These are phyloP conservation scores for Colletotrichum costaricense DNA, from an alignment of 2,329 filamentous ascomycete genomes.

Conservation along the genomic window DNA sequence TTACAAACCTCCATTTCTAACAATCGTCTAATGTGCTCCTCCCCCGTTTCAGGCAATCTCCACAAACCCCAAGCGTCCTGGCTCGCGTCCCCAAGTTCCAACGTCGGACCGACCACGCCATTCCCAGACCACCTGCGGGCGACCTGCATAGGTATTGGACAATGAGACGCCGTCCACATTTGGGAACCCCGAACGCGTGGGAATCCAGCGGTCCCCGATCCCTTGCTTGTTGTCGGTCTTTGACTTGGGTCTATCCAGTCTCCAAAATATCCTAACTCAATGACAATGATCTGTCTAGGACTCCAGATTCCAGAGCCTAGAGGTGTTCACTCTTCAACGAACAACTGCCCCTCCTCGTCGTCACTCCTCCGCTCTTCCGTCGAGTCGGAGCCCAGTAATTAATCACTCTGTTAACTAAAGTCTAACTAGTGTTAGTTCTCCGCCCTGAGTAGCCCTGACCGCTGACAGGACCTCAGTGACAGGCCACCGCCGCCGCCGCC, in stretches of 20 bases:
- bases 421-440: not conserved
- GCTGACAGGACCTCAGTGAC: not conserved
- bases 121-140: not conserved
- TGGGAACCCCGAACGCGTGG: not conserved
- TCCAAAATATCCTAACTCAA: not conserved
- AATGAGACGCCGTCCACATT: not conserved
- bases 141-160: not conserved
- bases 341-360: not conserved
- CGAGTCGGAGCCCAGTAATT: not conserved
- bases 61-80: constrained; percentile 10
- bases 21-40: not conserved
- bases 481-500: not conserved
- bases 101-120: constrained; percentile 10
- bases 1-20: not conserved
- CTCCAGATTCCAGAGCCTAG: no score
- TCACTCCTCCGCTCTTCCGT: constrained; percentile 7
- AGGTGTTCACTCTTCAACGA: not conserved
- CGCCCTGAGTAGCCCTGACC: not conserved
- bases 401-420: not conserved
- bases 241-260: not conserved
- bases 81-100: not conserved
- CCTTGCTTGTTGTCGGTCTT: not conserved
- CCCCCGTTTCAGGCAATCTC: constrained; percentile 16
- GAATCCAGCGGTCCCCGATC: not conserved
- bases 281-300: not conserved